These are phyloP conservation scores for Aspergillus neoniger DNA, from an alignment of 2,329 filamentous ascomycete genomes.

Conservation along the genomic window DNA sequence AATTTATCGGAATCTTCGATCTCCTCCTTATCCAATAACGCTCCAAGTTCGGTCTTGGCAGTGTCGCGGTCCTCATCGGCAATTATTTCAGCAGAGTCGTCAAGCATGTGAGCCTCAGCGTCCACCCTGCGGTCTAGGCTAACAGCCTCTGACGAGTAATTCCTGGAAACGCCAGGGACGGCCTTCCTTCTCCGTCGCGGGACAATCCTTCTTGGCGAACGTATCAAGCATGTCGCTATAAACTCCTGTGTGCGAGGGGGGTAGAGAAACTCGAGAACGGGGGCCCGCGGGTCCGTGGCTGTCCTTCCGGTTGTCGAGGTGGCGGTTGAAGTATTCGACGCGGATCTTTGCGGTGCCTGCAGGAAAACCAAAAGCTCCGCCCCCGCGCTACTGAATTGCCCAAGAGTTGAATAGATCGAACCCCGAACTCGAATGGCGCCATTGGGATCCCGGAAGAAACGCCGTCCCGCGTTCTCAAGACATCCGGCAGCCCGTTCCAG, in stretches of 20 bases:
- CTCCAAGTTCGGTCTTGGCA: conserved; percentile 21
- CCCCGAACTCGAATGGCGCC: conserved; percentile 40
- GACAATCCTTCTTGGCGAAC: conserved; percentile 24
- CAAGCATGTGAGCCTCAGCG: conserved; percentile 10
- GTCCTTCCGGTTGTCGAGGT: conserved; percentile 14
- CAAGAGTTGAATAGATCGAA: conserved; percentile 39
- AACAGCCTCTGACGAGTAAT: conserved; percentile 30
- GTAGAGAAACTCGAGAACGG: conserved; percentile 45
- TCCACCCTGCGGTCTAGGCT: conserved; percentile 12
- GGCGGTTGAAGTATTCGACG: conserved; percentile 18
- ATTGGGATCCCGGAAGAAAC: conserved; percentile 45
- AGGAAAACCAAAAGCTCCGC: conserved; percentile 39
- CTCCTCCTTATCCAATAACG: conserved; percentile 20
- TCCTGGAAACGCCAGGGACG: conserved; percentile 24
- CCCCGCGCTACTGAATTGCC: conserved; percentile 34
- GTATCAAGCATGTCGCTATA: conserved; percentile 26
- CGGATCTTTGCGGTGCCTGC: conserved; percentile 22
- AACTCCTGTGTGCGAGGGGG: conserved; percentile 34
- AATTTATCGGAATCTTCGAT: conserved; percentile 38
- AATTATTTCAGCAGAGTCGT: conserved; percentile 3
- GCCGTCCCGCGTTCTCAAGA: conserved; percentile 52
- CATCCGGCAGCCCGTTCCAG: conserved; percentile 54
- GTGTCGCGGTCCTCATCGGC: conserved; percentile 13
- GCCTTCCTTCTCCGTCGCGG: conserved; percentile 32
- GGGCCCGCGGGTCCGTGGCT: conserved; percentile 23